Percentiles rank a stretch among this genome's conserved stretches.
Evolutionary conservation across 2,329 filamentous ascomycete genomes (phyloP).

Genomic region (Knoxdaviesia proteae): DNA sequence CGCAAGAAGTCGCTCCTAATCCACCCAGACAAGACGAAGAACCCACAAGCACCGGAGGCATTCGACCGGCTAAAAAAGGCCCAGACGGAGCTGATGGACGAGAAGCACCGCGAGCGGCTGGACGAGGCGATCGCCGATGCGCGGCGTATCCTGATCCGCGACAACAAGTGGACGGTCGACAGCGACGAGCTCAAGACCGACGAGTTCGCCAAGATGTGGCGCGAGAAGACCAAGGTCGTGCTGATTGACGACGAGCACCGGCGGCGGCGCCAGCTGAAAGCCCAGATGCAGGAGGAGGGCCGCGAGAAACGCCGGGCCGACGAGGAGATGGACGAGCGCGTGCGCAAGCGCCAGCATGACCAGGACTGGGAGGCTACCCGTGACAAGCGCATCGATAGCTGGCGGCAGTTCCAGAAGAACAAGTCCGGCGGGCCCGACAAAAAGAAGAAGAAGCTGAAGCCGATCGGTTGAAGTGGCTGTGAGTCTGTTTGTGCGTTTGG

Average conservation of each 20-base stretch:
- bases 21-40: constrained; percentile 93
- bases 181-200: constrained; percentile 69
- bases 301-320: constrained; percentile 71
- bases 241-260: constrained; percentile 84
- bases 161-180: constrained; percentile 83
- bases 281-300: constrained; percentile 91
- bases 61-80: constrained; percentile 96
- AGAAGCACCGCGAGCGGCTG: constrained; percentile 68
- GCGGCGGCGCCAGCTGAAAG: constrained; percentile 67
- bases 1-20: constrained; percentile 97
- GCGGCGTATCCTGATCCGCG: constrained; percentile 80
- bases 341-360: constrained; percentile 78
- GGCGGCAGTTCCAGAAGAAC: constrained; percentile 77
- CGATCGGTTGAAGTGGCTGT: constrained; percentile 24
- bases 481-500: too few species aligned
- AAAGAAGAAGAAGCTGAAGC: constrained; percentile 53
- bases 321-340: constrained; percentile 60
- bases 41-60: constrained; percentile 75
- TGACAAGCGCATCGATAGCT: constrained; percentile 80
- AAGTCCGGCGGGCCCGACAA: constrained; percentile 30
- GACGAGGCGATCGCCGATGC: constrained; percentile 95
- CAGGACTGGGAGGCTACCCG: constrained; percentile 88
- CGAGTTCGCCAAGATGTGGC: constrained; percentile 70
- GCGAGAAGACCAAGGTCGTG: constrained; percentile 73
- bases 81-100: constrained; percentile 75